Evolutionary conservation across 1,284 basidiomycete species (phyloP).

Genomic region (Malassezia obtusa): DNA sequence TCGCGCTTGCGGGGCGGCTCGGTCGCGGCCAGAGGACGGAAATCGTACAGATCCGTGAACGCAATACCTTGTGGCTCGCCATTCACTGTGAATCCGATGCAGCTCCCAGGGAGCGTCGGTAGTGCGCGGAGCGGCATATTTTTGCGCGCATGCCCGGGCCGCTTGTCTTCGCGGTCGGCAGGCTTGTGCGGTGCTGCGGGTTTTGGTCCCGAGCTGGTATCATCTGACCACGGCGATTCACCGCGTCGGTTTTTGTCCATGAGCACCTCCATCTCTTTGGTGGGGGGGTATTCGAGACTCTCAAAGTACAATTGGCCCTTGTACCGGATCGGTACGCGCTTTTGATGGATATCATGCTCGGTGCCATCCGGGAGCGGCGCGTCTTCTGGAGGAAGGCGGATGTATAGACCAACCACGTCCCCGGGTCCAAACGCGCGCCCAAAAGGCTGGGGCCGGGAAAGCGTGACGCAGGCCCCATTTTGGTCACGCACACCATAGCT

Average conservation of each 20-base stretch:
- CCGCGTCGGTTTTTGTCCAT: slow-evolving; percentile 49
- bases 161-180: slow-evolving; percentile 15
- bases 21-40: slow-evolving; percentile 58
- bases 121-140: slow-evolving; percentile 57
- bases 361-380: slow-evolving; percentile 20
- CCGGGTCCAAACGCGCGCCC: slow-evolving; percentile 62
- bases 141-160: not conserved
- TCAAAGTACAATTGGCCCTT: slow-evolving; percentile 97
- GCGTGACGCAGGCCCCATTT: slow-evolving; percentile 76
- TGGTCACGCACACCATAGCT: slow-evolving; percentile 84
- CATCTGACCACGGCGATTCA: not conserved
- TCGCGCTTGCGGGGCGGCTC: slow-evolving; percentile 8
- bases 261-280: slow-evolving; percentile 78
- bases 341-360: slow-evolving; percentile 26
- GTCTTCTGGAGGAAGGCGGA: slow-evolving; percentile 61
- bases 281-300: slow-evolving; percentile 74
- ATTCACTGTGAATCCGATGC: slow-evolving; percentile 83
- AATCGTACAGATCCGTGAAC: slow-evolving; percentile 82
- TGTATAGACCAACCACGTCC: slow-evolving; percentile 86
- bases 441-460: slow-evolving; percentile 71
- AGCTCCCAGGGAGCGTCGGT: slow-evolving; percentile 62
- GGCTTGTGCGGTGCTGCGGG: slow-evolving; percentile 19
- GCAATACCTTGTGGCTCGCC: slow-evolving; percentile 76
- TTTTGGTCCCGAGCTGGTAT: not conserved
- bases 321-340: slow-evolving; percentile 65